Conservation (phyloP, 164 flowering plant species). For the Nelumbo lutea region DNA sequence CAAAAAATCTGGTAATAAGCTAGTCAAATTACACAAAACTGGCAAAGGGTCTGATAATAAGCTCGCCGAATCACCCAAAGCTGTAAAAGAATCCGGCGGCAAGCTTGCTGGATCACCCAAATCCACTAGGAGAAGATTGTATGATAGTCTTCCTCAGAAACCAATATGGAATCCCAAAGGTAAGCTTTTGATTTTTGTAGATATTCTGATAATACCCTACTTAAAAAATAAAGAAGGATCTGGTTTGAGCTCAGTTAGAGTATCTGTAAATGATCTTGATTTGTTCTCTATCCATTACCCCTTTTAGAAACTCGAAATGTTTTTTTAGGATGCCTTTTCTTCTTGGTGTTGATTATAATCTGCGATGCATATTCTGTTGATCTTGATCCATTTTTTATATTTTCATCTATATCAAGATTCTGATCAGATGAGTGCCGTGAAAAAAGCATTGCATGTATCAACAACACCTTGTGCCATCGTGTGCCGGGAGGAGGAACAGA, state of each 20-base stretch:
- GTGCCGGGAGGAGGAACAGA: slow-evolving; percentile 32
- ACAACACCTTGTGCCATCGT: slow-evolving; percentile 38
- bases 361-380: not conserved
- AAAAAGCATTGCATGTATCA: slow-evolving; percentile 82
- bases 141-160: slow-evolving; percentile 26
- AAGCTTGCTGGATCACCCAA: slow-evolving; percentile 11
- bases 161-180: slow-evolving; percentile 70
- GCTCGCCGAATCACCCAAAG: slow-evolving; percentile 10
- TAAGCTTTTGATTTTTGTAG: slow-evolving; percentile 5
- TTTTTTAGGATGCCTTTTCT: not conserved
- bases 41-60: too few relatives aligned
- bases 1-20: slow-evolving; percentile 15
- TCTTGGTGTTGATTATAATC: not conserved
- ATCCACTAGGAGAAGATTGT: slow-evolving; percentile 34
- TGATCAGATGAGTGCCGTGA: slow-evolving; percentile 56
- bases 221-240: not conserved
- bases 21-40: too few relatives aligned
- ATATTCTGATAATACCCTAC: not conserved
- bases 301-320: not conserved
- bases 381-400: not conserved
- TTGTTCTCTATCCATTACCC: not conserved
- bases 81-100: slow-evolving; percentile 7
- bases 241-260: not conserved
- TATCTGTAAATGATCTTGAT: slow-evolving; percentile 3
- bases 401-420: slow-evolving; percentile 29